Base-by-base conservation (phyloP, 345 rosid genomes). In the Eutrema yunnanense region DNA sequence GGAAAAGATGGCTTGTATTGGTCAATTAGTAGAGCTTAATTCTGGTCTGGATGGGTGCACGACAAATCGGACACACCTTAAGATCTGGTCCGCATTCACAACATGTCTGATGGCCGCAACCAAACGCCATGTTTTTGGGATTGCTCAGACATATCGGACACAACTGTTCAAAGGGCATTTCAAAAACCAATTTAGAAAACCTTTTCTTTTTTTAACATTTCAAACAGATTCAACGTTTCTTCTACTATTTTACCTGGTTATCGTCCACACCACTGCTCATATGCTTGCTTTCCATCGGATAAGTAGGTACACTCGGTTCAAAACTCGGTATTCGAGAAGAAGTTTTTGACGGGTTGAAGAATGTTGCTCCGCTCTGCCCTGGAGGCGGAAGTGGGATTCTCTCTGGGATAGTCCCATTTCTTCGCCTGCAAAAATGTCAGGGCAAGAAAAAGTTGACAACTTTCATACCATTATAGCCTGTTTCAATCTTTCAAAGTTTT, bases 61-160 rank as follows among this genome's bases (percentile, higher is more conserved):
- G 88, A 76, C 98, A 93, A 44, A 93, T 93, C 14, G 97, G 98
- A 81, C 98, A 93, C 19, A 70, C 44, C 32, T 82, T 79, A 41
- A 90, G 96, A 79, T 74, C 90, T 80, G 86, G 83, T 58, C 94
- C 97, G 44, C 98, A 93, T 33, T 84, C 92, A 19, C 91, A 90
- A 77, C 97, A 93, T 4, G 96, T 93, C 94, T 93, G 98, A 83
- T 94, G 98, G 29, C 98, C 98, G 14, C 98, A 94, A 47, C 97
- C 97, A 55, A 94, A 94, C 49, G 98, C 98, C 98, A 94, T 89
- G 81, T 91, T 81, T 71, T 87, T 94, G 4, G 73, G 58, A 70
- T 89, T 83, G 67, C 77, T 82, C 14, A 91, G 82, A 83, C 98
- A 94, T 75, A 94, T 87, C 47, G 95, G 86, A 69, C 98, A 94